Base-by-base conservation (phyloP, 2,329 filamentous ascomycete genomes). In the Helminthosporium solani region DNA sequence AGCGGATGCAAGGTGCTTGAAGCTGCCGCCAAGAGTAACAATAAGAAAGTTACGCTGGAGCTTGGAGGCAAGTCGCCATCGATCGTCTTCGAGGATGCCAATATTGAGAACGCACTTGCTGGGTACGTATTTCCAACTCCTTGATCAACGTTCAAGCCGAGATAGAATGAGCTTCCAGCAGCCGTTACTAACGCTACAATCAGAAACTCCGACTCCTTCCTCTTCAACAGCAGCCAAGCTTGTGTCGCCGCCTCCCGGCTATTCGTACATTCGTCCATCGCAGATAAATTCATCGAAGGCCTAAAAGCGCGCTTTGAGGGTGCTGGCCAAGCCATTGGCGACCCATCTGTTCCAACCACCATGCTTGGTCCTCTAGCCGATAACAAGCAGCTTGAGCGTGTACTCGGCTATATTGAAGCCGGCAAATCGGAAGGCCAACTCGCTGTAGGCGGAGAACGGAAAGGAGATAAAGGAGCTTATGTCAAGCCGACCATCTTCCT, bases 31-130 rank as follows among this genome's bases (percentile, higher is more conserved):
- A 62, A 55, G 48, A 63, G 57, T 33, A 64, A 64, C 33, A 48
- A 62, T 46, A 66, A 66, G 47, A 71, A 70, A 41, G 70, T 76
- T 16, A 75, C 74, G 3, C 67, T 78, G 1, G 75, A 77, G 54
- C 62, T 75, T 9, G 75, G 75, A 35, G 75, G 75, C 42, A 77
- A 78, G 58, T 68, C 64, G 7, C 74, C 75, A 14, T 67, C 70
- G 16, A 67, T 77, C 14, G 68, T 78, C 33, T 77, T 77, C 54
- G 66, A 71, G 33, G 75, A 78, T 52, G 75, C 73, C 53, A 70
- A 80, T 54, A 61, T 79, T 14, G 70, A 77, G 19, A 67, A 72
- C 28, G 76, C 75, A 2, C 42, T 65, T 2, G 43, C 45, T n/a
- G 47, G 45, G 47, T 55, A 40, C 25, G 48, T 15, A 35, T 19